Evolutionary conservation across 805 yeast species (phyloP), one percentile per base, ranked within the genome.

Genomic region (Kluyveromyces starmeri): DNA sequence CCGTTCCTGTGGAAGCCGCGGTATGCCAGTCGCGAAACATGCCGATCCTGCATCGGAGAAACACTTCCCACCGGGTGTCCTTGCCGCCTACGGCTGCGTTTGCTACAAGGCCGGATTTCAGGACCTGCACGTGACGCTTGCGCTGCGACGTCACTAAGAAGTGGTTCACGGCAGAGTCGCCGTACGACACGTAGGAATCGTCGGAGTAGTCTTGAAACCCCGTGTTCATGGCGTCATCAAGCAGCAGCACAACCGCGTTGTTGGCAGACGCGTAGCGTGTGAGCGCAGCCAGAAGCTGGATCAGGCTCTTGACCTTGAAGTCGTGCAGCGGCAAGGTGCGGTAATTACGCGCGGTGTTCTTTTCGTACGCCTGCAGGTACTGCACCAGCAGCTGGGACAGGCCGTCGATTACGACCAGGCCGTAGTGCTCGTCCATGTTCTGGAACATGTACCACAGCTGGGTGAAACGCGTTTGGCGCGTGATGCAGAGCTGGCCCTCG

Each of bases 181-280:
- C 36, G 24, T 40, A 39, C 12, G 53, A 44, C n/a, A 41, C 47
- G 9, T 40, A 14, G 2, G 41, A 32, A 21, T 25, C 30, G 16
- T 37, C 33, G 11, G 36, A 19, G 35, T 36, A 30, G 35, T 40
- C 33, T 20, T 42, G 48, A 36, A 38, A 52, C 5, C 58, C 38
- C 4, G 61, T 55, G 36, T 55, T 55, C 58, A 55, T 54, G 27
- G 56, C 49, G 30, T 55, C 51, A 32, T 54, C 40, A 20, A 57
- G 37, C 14, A 57, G 35, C 15, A 55, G 23, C n/a, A 55, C 32
- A 2, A 47, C 43, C 4, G 49, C 34, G 18, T 45, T 44, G 19
- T 44, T 36, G 2, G 39, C 22, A 34, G 47, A 48, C 1, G 51
- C 42, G 33, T 50, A 53, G 35, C 50, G 51, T 12, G 60, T 53